A percentile compares a stretch with the other conserved stretches of the same genome.
Conservation (phyloP, 2,329 filamentous ascomycete species). For the Domatiomyces catenatus region DNA sequence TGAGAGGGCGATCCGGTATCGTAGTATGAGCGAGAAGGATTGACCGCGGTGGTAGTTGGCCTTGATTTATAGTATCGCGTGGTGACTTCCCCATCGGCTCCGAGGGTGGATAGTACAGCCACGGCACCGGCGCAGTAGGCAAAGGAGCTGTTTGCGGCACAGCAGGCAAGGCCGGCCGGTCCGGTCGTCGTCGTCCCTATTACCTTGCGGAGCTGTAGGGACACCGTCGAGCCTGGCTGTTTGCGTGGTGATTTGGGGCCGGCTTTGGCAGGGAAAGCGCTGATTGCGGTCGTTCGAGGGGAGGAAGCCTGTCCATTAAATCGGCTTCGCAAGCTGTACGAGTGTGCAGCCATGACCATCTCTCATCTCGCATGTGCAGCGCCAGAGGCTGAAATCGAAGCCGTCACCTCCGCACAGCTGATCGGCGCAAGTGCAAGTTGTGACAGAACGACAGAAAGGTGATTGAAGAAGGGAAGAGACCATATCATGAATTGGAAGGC, state of each 20-base stretch:
- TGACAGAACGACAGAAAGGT: neutral
- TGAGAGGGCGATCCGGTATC: slow-evolving; percentile 40
- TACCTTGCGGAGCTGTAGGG: slow-evolving; percentile 26
- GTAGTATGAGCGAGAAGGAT: slow-evolving; percentile 40
- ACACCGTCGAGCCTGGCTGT: slow-evolving; percentile 6
- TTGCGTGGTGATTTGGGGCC: slow-evolving; percentile 5
- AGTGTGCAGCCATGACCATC: slow-evolving; percentile 12
- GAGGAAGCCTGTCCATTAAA: slow-evolving; percentile 10
- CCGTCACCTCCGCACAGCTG: neutral
- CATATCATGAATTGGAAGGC: neutral
- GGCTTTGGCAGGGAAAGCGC: slow-evolving; percentile 5
- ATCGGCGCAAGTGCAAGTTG: neutral
- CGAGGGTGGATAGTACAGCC: slow-evolving; percentile 73
- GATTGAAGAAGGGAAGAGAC: neutral
- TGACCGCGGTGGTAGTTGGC: slow-evolving; percentile 53
- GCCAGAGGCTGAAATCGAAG: neutral
- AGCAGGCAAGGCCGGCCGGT: slow-evolving; percentile 71
- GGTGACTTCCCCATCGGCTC: slow-evolving; percentile 45
- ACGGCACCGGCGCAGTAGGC: slow-evolving; percentile 87
- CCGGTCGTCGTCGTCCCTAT: slow-evolving; percentile 80
- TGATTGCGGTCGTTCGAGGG: slow-evolving; percentile 7
- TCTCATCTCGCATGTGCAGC: neutral
- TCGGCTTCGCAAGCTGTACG: slow-evolving; percentile 16
- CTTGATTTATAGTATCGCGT: slow-evolving; percentile 87
- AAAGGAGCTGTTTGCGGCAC: slow-evolving; percentile 54